phyloP scores from a whole-genome alignment of 371 early-diverging fungal genomes.

The Circinella umbellata region DNA sequence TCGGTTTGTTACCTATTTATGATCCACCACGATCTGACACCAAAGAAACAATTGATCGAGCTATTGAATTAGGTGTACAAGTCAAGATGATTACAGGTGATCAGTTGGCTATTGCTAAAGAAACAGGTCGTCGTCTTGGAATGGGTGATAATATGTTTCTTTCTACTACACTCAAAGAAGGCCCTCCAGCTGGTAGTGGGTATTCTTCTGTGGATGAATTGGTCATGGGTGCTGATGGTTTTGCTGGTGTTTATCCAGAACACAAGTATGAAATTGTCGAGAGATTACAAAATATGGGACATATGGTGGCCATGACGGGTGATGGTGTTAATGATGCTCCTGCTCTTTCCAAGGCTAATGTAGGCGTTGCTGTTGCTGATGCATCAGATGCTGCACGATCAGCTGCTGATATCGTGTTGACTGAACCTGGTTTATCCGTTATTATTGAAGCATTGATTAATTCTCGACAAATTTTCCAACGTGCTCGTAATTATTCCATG shows the following conservation, averaged over 20 bases:
- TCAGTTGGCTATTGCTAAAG: slow-evolving; percentile 90
- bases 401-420: slow-evolving; percentile 80
- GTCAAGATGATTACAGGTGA: slow-evolving; percentile 98
- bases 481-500: slow-evolving; percentile 67
- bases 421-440: slow-evolving; percentile 77
- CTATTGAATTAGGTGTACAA: slow-evolving; percentile 85
- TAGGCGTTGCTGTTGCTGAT: slow-evolving; percentile 84
- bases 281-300: slow-evolving; percentile 81
- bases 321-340: slow-evolving; percentile 98
- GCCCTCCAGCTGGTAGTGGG: slow-evolving; percentile 71
- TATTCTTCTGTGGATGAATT: slow-evolving; percentile 78
- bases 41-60: slow-evolving; percentile 84
- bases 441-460: slow-evolving; percentile 70
- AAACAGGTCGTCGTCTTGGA: slow-evolving; percentile 78
- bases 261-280: slow-evolving; percentile 94
- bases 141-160: slow-evolving; percentile 79
- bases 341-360: slow-evolving; percentile 86
- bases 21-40: slow-evolving; percentile 90
- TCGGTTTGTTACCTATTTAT: slow-evolving; percentile 79
- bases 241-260: slow-evolving; percentile 93
- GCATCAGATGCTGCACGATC: slow-evolving; percentile 79
- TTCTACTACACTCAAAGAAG: slow-evolving; percentile 77
- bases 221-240: slow-evolving; percentile 81
- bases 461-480: slow-evolving; percentile 75
- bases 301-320: slow-evolving; percentile 92